Evolutionary conservation across 495 filamentous ascomycete genomes (phyloP).

Genomic region (Echria macrotheca): DNA sequence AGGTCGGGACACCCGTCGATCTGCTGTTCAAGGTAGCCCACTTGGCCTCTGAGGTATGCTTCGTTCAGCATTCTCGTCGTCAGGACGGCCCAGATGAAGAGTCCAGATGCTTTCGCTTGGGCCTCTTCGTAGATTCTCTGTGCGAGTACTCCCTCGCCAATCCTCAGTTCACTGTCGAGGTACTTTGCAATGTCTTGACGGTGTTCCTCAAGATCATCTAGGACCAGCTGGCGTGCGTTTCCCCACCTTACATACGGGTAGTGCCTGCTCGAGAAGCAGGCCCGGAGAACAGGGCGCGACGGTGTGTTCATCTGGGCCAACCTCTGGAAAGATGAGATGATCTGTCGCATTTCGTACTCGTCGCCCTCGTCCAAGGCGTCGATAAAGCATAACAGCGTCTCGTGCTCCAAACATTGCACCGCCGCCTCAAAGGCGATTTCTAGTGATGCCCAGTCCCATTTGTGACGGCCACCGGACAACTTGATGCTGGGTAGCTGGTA

Average conservation of each 20-base stretch:
- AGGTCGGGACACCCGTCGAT: conserved; percentile 29
- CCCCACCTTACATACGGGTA: conserved; percentile 39
- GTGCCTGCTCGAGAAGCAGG: conserved; percentile 49
- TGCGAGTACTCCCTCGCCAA: conserved; percentile 14
- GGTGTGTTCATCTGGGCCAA: conserved; percentile 18
- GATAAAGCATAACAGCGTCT: conserved; percentile 27
- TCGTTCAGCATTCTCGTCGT: conserved; percentile 40
- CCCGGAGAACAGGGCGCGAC: conserved; percentile 5
- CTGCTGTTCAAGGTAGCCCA: conserved; percentile 9
- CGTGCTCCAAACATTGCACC: conserved; percentile 19
- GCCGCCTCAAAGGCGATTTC: conserved; percentile 14
- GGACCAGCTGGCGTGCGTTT: conserved; percentile 20
- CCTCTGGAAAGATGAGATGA: conserved; percentile 29
- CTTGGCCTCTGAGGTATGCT: conserved; percentile 14
- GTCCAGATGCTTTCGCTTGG: conserved; percentile 32
- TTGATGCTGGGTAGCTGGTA: conserved; percentile 12
- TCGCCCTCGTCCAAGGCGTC: conserved; percentile 39
- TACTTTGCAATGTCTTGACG: conserved; percentile 9
- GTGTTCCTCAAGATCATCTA: conserved; percentile 20
- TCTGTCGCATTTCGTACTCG: conserved; percentile 26
- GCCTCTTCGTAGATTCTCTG: conserved; percentile 26
- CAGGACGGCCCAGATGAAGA: conserved; percentile 44
- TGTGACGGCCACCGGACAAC: background rate
- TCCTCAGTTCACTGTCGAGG: conserved; percentile 16
- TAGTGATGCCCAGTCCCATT: conserved; percentile 6